Percentiles rank a stretch among this genome's conserved stretches.
These are phyloP conservation scores for Rhytidiadelphus loreus DNA, from an alignment of 225 moss, liverwort and hornwort genomes.

Conservation along the genomic window DNA sequence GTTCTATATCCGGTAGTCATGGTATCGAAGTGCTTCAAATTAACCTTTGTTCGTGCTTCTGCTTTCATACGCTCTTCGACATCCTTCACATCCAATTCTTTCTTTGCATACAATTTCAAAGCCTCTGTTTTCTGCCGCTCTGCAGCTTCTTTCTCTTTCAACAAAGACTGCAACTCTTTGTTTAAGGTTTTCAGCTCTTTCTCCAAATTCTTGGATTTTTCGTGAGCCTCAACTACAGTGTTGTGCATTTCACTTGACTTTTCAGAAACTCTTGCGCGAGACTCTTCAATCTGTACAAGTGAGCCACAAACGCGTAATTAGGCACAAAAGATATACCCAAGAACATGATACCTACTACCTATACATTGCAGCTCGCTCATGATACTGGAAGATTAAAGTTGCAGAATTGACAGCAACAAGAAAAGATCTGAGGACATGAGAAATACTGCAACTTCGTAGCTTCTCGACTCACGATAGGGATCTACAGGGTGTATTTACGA, in stretches of 20 bases:
- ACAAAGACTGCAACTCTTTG: conserved; percentile 60
- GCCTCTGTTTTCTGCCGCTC: conserved; percentile 80
- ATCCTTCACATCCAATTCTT: conserved; percentile 45
- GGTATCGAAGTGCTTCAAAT: background rate
- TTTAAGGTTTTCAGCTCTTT: conserved; percentile 68
- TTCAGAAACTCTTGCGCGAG: conserved; percentile 87
- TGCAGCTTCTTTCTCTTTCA: conserved; percentile 69
- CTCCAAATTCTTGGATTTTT: conserved; percentile 69
- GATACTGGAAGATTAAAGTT: background rate
- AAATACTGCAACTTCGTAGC: background rate
- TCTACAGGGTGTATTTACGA: background rate
- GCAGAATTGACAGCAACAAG: background rate
- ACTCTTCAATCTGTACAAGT: conserved; percentile 67
- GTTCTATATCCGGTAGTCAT: background rate
- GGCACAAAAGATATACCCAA: background rate
- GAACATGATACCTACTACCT: background rate
- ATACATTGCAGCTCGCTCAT: background rate
- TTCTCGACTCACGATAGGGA: background rate
- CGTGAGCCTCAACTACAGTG: conserved; percentile 77
- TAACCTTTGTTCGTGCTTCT: conserved; percentile 53
- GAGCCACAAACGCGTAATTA: background rate
- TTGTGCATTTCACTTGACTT: conserved; percentile 93
- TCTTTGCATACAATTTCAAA: conserved; percentile 56
- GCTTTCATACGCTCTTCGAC: conserved; percentile 37
- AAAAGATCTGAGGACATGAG: background rate